Base-by-base conservation (phyloP, 352 stramenopile species). In the Bremia lactucae region DNA sequence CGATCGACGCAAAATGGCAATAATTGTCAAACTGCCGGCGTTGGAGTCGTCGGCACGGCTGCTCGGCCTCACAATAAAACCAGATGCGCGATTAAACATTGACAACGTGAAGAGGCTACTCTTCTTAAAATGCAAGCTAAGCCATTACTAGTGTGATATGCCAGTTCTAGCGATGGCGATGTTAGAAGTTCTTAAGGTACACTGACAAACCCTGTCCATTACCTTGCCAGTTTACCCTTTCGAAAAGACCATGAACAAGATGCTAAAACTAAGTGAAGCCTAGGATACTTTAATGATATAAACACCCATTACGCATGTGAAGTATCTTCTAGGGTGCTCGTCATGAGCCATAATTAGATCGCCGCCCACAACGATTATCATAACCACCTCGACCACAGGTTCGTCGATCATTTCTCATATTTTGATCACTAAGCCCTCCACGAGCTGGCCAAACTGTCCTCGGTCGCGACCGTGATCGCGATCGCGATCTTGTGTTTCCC, bases 191-290 rank as follows among this genome's bases (percentile, higher is more conserved):
- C 76, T 87, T 47, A 85, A 87, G 21, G 73, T 88, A 26, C 74
- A 58, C 79, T 81, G 0, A 65, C 80, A 14, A 79, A 95, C 43
- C 81, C 83, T 25, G 86, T 94, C 43, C 81, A 93, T 58, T 93
- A 87, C 39, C 60, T 95, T 18, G 81, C 83, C 15, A 77, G 92
- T 45, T 92, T 86, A 38, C 68, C 94, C 20, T 91, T 93, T 59
- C 64, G 72, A 26, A 90, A 88, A 46, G 76, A 70, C 13, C 65
- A 68, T 11, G 69, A 83, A 37, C 50, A 83, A 36, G 72, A 83
- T 15, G 53, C 45, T 9, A 48, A 56, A 21, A 36, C 36, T 38
- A 64, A 65, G 39, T 33, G 48, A 75, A 60, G 31, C 23, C 13
- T 45, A 54, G 25, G 31, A 46, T 40, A 16, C 44, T 42, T 31